phyloP scores from a whole-genome alignment of 2,329 filamentous ascomycete species.

The Fusarium xyrophilum region DNA sequence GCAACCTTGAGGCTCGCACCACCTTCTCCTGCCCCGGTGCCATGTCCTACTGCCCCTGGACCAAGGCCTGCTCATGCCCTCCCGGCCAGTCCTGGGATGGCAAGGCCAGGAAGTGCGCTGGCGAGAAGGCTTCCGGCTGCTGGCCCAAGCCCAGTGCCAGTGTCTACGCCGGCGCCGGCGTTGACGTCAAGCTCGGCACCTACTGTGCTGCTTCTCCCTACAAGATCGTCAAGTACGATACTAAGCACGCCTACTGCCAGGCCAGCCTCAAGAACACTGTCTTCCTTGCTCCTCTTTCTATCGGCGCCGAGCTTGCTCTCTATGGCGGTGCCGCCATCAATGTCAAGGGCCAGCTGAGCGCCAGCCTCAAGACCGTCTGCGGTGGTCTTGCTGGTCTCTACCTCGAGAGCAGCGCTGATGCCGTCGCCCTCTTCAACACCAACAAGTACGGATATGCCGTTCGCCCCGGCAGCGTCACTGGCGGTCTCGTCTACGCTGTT shows the following conservation, averaged over 20 bases:
- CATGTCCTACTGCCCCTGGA: constrained; percentile 50
- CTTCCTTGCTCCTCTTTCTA: constrained; percentile 44
- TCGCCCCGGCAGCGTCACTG: constrained; percentile 38
- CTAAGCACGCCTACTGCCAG: constrained; percentile 48
- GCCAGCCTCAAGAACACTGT: constrained; percentile 44
- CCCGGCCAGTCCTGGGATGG: constrained; percentile 51
- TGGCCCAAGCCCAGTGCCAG: constrained; percentile 45
- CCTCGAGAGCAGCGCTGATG: constrained; percentile 42
- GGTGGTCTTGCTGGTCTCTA: constrained; percentile 47
- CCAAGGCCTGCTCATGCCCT: constrained; percentile 52
- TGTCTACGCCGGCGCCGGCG: constrained; percentile 32
- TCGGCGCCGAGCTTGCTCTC: constrained; percentile 41
- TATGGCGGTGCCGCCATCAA: constrained; percentile 36
- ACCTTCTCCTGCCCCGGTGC: constrained; percentile 45
- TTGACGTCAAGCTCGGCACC: constrained; percentile 41
- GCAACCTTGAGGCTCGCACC: constrained; percentile 33
- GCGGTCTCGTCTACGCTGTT: constrained; percentile 37
- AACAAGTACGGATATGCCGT: constrained; percentile 43
- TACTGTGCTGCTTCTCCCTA: constrained; percentile 48
- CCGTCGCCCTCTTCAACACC: constrained; percentile 50
- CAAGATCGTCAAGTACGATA: constrained; percentile 47
- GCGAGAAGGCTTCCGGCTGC: constrained; percentile 40
- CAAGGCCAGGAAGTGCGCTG: constrained; percentile 39
- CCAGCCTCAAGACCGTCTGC: constrained; percentile 43
- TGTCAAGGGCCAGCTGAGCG: constrained; percentile 40